A percentile compares a stretch with the other conserved stretches of the same genome.
These are phyloP conservation scores for Fusarium siculi DNA, from an alignment of 2,329 filamentous ascomycete species.

Conservation along the genomic window DNA sequence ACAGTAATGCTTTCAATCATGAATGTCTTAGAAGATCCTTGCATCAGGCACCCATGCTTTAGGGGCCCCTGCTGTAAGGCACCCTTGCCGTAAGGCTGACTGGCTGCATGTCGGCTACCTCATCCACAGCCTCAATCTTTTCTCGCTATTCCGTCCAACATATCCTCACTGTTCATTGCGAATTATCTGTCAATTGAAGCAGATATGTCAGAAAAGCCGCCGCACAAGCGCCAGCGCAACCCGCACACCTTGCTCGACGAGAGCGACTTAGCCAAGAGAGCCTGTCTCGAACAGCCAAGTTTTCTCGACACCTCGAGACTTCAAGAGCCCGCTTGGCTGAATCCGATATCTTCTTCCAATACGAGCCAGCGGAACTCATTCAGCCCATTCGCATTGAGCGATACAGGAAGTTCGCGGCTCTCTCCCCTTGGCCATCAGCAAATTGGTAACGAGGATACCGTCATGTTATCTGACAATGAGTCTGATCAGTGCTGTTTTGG, in stretches of 20 bases:
- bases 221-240: not conserved
- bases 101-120: not conserved
- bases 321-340: not conserved
- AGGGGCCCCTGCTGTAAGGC: not conserved
- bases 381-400: not conserved
- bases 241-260: not conserved
- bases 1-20: not conserved
- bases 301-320: not conserved
- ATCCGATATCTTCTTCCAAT: not conserved
- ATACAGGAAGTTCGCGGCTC: not conserved
- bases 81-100: not conserved
- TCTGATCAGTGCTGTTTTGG: not conserved
- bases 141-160: not conserved
- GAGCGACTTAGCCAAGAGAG: not conserved
- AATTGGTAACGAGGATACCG: not conserved
- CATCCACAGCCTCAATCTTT: not conserved
- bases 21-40: not conserved
- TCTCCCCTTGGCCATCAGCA: fast-evolving
- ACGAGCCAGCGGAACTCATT: not conserved
- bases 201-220: not conserved
- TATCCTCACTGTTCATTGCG: not conserved
- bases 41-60: not conserved
- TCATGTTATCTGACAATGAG: not conserved
- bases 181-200: too few species aligned
- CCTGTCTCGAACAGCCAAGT: not conserved